Conservation (phyloP, 257 asterid species). For the Jaltomata sinuosa region DNA sequence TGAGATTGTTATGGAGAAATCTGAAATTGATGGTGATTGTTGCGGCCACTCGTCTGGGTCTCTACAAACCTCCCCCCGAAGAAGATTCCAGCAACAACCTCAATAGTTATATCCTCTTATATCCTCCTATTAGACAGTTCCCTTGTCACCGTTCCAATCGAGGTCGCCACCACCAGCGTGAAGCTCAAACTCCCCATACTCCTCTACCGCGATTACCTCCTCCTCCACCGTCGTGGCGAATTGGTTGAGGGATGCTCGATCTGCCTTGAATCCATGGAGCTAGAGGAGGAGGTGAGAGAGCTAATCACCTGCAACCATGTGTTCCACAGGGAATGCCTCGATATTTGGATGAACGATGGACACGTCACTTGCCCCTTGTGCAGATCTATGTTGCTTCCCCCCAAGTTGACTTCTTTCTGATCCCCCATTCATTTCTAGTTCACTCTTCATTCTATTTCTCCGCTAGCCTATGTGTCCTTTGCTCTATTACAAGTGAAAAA, state of each 20-base stretch:
- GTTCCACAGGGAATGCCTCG: conserved; percentile 52
- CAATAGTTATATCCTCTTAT: conserved; percentile 25
- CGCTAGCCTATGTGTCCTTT: too few species aligned
- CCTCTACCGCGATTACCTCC: conserved; percentile 10
- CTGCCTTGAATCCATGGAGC: conserved; percentile 40
- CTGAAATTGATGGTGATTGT: conserved; percentile 29
- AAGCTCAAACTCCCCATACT: conserved; percentile 25
- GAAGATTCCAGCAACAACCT: conserved; percentile 10
- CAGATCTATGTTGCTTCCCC: conserved; percentile 49
- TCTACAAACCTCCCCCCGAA: conserved; percentile 35
- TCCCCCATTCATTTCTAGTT: background rate
- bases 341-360: conserved; percentile 55
- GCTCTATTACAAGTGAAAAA: too few species aligned
- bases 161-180: conserved; percentile 38
- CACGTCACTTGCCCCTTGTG: conserved; percentile 61
- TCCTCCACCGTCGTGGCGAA: background rate
- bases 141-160: conserved; percentile 40
- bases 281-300: conserved; percentile 31
- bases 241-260: conserved; percentile 16
- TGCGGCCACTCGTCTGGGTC: conserved; percentile 36
- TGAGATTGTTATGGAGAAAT: conserved; percentile 20
- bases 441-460: too few species aligned
- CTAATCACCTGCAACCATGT: conserved; percentile 44
- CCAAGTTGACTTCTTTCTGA: background rate
- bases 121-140: conserved; percentile 41